These are phyloP conservation scores for Barnettozyma californica DNA, from an alignment of 805 yeast genomes.

Conservation along the genomic window DNA sequence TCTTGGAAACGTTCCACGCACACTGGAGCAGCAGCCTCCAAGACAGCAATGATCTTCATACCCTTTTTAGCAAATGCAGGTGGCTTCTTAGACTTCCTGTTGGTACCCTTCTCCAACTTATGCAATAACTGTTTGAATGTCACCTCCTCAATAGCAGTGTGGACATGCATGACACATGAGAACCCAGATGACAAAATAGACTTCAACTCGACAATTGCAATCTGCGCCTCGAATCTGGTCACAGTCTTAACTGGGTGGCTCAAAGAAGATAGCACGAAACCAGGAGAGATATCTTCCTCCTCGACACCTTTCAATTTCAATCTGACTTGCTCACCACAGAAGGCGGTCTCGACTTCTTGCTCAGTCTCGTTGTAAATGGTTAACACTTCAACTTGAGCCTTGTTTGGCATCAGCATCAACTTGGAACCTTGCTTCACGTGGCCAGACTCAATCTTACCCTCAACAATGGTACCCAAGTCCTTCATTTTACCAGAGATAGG, in stretches of 20 bases:
- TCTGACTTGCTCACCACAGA: slow-evolving; percentile 96
- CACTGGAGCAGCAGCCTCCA: slow-evolving; percentile 81
- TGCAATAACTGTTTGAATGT: slow-evolving; percentile 75
- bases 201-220: slow-evolving; percentile 94
- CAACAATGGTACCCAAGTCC: slow-evolving; percentile 95
- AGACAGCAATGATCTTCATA: slow-evolving; percentile 92
- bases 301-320: slow-evolving; percentile 91
- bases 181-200: slow-evolving; percentile 92
- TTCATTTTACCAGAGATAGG: slow-evolving; percentile 94
- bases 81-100: slow-evolving; percentile 92
- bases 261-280: slow-evolving; percentile 85
- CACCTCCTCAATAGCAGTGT: slow-evolving; percentile 97
- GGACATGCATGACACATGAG: slow-evolving; percentile 98
- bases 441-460: slow-evolving; percentile 97
- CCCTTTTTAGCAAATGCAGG: slow-evolving; percentile 99
- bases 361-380: slow-evolving; percentile 93
- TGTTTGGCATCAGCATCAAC: slow-evolving; percentile 90
- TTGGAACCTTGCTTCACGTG: slow-evolving; percentile 74
- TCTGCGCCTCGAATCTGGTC: slow-evolving; percentile 88
- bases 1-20: slow-evolving; percentile 91
- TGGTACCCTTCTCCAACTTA: slow-evolving; percentile 93
- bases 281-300: slow-evolving; percentile 91
- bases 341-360: slow-evolving; percentile 83
- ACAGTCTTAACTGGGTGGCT: slow-evolving; percentile 88
- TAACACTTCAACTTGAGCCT: slow-evolving; percentile 72